Conservation (phyloP, 768 basidiomycete genomes). For the Boletus tomentosulus region DNA sequence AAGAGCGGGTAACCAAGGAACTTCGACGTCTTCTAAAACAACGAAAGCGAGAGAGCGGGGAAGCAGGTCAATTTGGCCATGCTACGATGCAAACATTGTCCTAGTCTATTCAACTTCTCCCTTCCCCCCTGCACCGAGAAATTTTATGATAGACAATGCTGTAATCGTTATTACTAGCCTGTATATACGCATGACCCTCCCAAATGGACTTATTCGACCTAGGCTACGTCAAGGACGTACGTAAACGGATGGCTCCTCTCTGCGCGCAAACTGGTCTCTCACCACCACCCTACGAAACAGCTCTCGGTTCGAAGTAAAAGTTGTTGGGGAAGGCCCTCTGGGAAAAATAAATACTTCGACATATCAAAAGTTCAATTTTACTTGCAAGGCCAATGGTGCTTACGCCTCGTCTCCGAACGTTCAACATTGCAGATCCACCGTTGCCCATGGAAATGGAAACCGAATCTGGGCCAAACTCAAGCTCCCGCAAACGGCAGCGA, state of each 20-base stretch:
- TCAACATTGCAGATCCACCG: conserved; percentile 28
- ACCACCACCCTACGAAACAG: conserved; percentile 17
- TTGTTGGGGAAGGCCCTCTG: conserved; percentile 13
- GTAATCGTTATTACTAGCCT: conserved; percentile 8
- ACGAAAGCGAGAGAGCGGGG: conserved; percentile 25
- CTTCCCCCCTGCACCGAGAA: background rate
- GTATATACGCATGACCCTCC: background rate
- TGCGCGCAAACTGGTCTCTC: conserved; percentile 14
- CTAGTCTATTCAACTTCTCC: background rate
- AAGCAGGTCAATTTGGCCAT: background rate
- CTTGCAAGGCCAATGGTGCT: conserved; percentile 29
- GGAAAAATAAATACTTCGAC: conserved; percentile 17
- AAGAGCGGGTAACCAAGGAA: conserved; percentile 31
- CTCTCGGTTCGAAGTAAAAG: conserved; percentile 12
- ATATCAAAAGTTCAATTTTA: conserved; percentile 9
- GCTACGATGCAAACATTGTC: conserved; percentile 2
- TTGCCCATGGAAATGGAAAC: conserved; percentile 32
- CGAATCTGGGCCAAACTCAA: conserved; percentile 23
- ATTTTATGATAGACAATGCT: conserved; percentile 10
- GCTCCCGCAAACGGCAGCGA: conserved; percentile 37
- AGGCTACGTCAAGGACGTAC: conserved; percentile 1
- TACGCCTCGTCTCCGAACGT: conserved; percentile 34
- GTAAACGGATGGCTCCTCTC: conserved; percentile 28
- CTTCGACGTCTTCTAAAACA: conserved; percentile 38
- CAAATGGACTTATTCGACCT: background rate